These are phyloP conservation scores for Sugiyamaella chiloensis DNA, from an alignment of 805 yeast genomes.

Conservation along the genomic window DNA sequence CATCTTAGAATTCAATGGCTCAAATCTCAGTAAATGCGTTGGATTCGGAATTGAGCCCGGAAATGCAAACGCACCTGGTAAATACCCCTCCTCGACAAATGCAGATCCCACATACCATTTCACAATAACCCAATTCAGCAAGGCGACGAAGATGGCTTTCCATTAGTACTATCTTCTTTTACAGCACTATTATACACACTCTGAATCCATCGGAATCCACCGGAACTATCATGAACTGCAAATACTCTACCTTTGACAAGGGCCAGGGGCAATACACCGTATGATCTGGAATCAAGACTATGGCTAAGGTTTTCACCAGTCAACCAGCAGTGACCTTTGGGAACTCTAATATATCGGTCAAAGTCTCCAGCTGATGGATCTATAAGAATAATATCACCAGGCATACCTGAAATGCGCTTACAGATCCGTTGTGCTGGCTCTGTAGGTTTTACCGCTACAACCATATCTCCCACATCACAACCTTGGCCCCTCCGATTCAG, in stretches of 20 bases:
- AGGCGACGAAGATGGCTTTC: too few species aligned
- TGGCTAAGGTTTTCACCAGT: conserved; percentile 91
- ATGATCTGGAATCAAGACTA: conserved; percentile 84
- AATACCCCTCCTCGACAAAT: too few species aligned
- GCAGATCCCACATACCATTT: too few species aligned
- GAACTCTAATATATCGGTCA: conserved; percentile 64
- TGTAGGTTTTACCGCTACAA: conserved; percentile 87
- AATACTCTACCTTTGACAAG: conserved; percentile 82
- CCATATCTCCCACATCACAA: conserved; percentile 77
- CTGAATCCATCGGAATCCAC: conserved; percentile 21
- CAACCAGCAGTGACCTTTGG: conserved; percentile 95
- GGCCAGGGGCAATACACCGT: conserved; percentile 87
- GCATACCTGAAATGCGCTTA: conserved; percentile 92
- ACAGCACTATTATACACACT: too few species aligned
- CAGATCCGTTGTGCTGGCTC: conserved; percentile 84
- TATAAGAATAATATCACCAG: conserved; percentile 78
- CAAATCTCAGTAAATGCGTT: too few species aligned
- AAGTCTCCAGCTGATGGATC: conserved; percentile 60
- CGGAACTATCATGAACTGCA: conserved; percentile 42
- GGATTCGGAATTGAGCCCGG: too few species aligned
- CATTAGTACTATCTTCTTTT: too few species aligned
- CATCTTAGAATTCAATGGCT: too few species aligned
- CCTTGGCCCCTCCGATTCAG: conserved; percentile 57
- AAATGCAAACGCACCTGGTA: too few species aligned
- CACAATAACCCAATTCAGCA: too few species aligned